Percentiles rank a stretch among this genome's conserved stretches.
phyloP scores from a whole-genome alignment of 768 basidiomycete species.

The Termitomyces sp. region DNA sequence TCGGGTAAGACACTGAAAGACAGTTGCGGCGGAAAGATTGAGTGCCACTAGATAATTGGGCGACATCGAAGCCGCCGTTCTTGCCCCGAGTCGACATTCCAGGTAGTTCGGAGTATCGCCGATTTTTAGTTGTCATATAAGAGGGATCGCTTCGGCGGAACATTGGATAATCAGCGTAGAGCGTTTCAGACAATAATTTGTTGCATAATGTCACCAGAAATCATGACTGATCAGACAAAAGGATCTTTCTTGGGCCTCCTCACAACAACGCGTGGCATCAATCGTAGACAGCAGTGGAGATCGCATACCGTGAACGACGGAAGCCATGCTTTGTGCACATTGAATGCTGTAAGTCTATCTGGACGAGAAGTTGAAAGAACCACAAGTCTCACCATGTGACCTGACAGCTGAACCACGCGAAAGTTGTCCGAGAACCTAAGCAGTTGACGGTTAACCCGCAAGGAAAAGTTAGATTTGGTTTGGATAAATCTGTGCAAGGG shows the following conservation, averaged over 20 bases:
- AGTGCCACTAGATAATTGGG: neutral
- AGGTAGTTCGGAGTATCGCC: conserved; percentile 2
- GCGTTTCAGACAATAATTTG: conserved; percentile 3
- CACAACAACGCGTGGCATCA: neutral
- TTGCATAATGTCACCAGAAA: conserved; percentile 3
- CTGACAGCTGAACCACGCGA: neutral
- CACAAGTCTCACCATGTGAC: neutral
- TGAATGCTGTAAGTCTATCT: neutral
- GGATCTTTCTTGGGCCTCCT: neutral
- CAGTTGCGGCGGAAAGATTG: neutral
- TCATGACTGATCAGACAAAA: conserved; percentile 1
- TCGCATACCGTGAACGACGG: conserved; percentile 6
- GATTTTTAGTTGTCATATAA: neutral
- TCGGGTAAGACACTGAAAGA: conserved; percentile 1
- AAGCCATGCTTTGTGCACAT: neutral
- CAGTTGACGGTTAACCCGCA: neutral
- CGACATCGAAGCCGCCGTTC: neutral
- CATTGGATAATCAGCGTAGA: conserved; percentile 1
- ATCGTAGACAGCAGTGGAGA: conserved; percentile 1
- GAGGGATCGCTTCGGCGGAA: neutral
- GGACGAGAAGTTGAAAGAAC: neutral
- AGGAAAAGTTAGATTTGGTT: neutral
- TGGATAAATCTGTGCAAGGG: conserved; percentile 6
- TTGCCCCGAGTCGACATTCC: neutral
- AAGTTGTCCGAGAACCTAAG: conserved; percentile 2